Conservation (phyloP, 2,329 filamentous ascomycete genomes). For the Talaromyces piceae region DNA sequence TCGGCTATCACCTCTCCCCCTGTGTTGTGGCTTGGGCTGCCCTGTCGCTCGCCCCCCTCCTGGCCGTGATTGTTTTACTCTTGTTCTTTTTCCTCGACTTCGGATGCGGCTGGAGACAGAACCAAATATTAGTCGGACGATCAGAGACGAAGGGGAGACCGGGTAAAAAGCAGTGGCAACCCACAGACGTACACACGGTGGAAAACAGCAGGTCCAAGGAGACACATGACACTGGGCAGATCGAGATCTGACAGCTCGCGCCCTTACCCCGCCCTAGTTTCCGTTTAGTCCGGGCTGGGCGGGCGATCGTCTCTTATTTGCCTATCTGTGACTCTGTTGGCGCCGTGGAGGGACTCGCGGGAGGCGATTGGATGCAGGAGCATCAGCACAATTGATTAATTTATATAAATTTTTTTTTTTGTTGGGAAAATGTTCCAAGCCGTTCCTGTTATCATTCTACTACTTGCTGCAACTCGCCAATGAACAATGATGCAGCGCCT, state of each 20-base stretch:
- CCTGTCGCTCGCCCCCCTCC: background rate
- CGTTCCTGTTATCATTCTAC: no score
- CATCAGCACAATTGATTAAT: background rate
- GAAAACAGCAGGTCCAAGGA: slow-evolving; percentile 1
- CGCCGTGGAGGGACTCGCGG: slow-evolving; percentile 3
- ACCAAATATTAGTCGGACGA: background rate
- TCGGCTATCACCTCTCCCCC: background rate
- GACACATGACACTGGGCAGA: slow-evolving; percentile 9
- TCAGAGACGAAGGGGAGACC: background rate
- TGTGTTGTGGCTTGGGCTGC: background rate
- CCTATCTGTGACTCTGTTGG: background rate
- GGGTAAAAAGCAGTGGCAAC: slow-evolving; percentile 3
- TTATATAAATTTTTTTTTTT: no score
- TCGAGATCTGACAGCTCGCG: slow-evolving; percentile 13
- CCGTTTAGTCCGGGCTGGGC: slow-evolving; percentile 5
- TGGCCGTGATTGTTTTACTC: no score
- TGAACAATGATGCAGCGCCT: no score
- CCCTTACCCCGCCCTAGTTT: slow-evolving; percentile 12
- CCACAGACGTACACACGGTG: background rate
- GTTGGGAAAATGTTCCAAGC: no score
- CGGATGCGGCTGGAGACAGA: background rate
- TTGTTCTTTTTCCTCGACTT: background rate
- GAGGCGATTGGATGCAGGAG: slow-evolving; percentile 6
- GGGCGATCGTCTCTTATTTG: slow-evolving; percentile 3
- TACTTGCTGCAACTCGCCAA: no score